phyloP scores from a whole-genome alignment of 1,139 yeast genomes.

The Diutina pseudorugosa region DNA sequence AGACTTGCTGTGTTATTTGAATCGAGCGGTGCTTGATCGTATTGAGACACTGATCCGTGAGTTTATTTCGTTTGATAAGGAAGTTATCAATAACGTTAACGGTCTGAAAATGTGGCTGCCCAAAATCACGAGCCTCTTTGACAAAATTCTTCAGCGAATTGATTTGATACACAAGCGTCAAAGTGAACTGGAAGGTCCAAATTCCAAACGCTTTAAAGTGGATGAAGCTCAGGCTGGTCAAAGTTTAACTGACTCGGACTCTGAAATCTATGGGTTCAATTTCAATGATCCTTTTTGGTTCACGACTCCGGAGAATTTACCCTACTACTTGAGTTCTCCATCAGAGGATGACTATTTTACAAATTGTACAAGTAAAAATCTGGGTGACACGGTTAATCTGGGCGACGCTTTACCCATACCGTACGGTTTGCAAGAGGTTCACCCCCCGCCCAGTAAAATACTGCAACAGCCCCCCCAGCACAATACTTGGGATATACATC shows the following conservation, averaged over 20 bases:
- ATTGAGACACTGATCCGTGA: slow-evolving; percentile 16
- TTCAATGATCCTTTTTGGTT: slow-evolving; percentile 33
- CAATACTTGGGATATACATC: not conserved
- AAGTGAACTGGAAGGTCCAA: slow-evolving; percentile 4
- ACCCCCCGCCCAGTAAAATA: not conserved
- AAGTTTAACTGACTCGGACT: not conserved
- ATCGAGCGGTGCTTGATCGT: slow-evolving; percentile 13
- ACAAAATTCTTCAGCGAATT: slow-evolving; percentile 21
- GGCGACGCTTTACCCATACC: not conserved
- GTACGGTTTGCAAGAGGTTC: not conserved
- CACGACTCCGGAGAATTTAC: slow-evolving; percentile 28
- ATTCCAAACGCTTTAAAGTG: slow-evolving; percentile 6
- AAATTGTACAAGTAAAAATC: not conserved
- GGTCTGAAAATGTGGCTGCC: slow-evolving; percentile 25
- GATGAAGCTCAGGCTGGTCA: slow-evolving; percentile 11
- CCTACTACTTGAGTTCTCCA: slow-evolving; percentile 26
- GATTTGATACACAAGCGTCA: slow-evolving; percentile 17
- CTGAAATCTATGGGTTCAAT: slow-evolving; percentile 11
- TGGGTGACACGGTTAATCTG: not conserved
- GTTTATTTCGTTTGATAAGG: slow-evolving; percentile 17
- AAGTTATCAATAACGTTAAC: slow-evolving; percentile 12
- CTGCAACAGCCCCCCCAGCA: not conserved
- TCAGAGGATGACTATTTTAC: slow-evolving; percentile 14
- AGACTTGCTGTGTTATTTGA: slow-evolving; percentile 7
- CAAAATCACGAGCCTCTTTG: slow-evolving; percentile 21